These are phyloP conservation scores for Podaxis rugospora DNA, from an alignment of 768 basidiomycete species.

Conservation along the genomic window DNA sequence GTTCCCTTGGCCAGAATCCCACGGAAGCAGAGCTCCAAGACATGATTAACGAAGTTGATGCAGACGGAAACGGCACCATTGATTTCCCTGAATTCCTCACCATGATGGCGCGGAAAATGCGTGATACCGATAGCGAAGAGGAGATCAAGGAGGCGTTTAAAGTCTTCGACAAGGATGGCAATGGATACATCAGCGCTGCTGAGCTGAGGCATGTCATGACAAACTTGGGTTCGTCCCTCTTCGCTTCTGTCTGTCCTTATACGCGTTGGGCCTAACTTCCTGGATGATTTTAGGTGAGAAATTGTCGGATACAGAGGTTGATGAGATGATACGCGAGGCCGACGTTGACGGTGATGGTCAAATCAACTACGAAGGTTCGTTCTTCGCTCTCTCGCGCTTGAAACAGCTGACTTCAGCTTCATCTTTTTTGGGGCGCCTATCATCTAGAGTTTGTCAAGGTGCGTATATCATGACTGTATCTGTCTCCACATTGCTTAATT, in stretches of 20 bases:
- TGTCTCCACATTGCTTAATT: background rate
- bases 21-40: constrained; percentile 39
- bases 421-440: background rate
- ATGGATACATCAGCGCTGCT: constrained; percentile 84
- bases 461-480: background rate
- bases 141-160: constrained; percentile 40
- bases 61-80: constrained; percentile 38
- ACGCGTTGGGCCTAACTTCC: background rate
- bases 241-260: background rate
- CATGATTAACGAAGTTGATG: constrained; percentile 43
- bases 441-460: constrained; percentile 14
- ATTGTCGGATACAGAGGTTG: constrained; percentile 80
- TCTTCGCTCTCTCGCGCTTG: background rate
- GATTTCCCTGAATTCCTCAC: constrained; percentile 42
- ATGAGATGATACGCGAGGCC: constrained; percentile 97
- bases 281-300: constrained; percentile 60
- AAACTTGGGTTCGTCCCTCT: constrained; percentile 63
- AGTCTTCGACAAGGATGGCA: constrained; percentile 93
- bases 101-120: constrained; percentile 35
- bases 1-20: constrained; percentile 38
- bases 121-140: constrained; percentile 28
- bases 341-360: constrained; percentile 94
- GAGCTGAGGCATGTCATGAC: constrained; percentile 95
- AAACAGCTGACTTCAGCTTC: background rate
- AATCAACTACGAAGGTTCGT: constrained; percentile 78